phyloP scores from a whole-genome alignment of 108 stramenopile genomes.

The Mediolabrus comicus region DNA sequence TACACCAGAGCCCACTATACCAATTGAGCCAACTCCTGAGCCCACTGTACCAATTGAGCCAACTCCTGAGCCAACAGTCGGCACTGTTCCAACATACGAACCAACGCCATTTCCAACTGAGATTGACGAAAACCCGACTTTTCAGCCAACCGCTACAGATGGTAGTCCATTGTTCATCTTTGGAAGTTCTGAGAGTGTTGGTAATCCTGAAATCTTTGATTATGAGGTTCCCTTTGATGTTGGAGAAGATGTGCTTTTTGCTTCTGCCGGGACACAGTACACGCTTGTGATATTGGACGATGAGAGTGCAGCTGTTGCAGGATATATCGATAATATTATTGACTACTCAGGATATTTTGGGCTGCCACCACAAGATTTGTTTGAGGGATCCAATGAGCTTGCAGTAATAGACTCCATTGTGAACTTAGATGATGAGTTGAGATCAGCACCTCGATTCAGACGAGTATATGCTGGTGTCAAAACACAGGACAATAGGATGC shows the following conservation, averaged over 20 bases:
- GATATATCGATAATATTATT: slow-evolving; percentile 7
- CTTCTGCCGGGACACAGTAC: slow-evolving; percentile 13
- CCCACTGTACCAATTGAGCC: not conserved
- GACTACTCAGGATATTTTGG: slow-evolving; percentile 26
- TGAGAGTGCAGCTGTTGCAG: slow-evolving; percentile 13
- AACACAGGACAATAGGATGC: slow-evolving; percentile 3
- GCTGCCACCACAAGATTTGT: not conserved
- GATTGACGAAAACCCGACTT: not conserved
- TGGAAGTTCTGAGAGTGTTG: not conserved
- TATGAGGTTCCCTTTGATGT: not conserved
- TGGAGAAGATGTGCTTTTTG: not conserved
- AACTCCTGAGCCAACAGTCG: not conserved
- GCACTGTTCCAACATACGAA: too few species aligned
- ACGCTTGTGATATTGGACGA: slow-evolving; percentile 6
- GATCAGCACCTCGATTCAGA: slow-evolving; percentile 4
- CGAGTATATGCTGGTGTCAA: slow-evolving; percentile 12
- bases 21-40: not conserved
- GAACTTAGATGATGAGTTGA: slow-evolving; percentile 2
- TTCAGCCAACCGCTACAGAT: not conserved
- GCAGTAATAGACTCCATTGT: slow-evolving; percentile 5
- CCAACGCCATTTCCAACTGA: not conserved
- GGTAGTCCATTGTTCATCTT: not conserved
- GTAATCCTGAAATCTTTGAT: not conserved
- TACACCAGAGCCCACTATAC: not conserved
- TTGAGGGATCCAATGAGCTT: slow-evolving; percentile 18